phyloP scores from a whole-genome alignment of 2,329 filamentous ascomycete genomes.

The Ceratocystiopsis sp. region DNA sequence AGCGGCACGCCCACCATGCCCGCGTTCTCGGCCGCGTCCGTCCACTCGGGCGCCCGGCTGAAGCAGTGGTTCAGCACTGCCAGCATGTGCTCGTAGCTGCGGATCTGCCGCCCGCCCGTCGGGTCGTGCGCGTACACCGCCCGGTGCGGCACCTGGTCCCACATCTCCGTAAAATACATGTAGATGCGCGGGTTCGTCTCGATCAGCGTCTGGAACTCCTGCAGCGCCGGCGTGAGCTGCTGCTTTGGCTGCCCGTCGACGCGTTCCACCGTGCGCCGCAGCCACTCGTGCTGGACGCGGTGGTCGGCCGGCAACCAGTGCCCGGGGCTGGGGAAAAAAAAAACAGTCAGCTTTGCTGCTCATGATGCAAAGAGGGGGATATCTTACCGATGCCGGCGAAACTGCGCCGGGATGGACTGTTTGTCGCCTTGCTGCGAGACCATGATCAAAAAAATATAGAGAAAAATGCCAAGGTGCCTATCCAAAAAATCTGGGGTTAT shows the following conservation, averaged over 20 bases:
- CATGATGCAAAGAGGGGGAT: background rate
- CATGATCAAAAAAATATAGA: conserved; percentile 13
- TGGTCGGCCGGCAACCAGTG: conserved; percentile 49
- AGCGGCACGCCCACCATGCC: conserved; percentile 38
- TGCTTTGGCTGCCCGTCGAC: conserved; percentile 31
- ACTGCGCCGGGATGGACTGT: conserved; percentile 31
- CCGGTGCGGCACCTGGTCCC: conserved; percentile 45
- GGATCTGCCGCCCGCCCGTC: conserved; percentile 43
- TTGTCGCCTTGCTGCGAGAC: conserved; percentile 33
- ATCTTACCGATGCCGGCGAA: conserved; percentile 27
- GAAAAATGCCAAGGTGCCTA: too few relatives aligned
- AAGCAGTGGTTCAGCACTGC: conserved; percentile 45
- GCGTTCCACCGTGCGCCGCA: conserved; percentile 36
- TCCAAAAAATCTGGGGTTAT: too few relatives aligned
- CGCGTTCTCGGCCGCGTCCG: conserved; percentile 30
- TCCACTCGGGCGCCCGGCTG: conserved; percentile 33
- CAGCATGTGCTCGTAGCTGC: conserved; percentile 50
- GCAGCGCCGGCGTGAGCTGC: conserved; percentile 39
- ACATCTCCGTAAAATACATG: conserved; percentile 53
- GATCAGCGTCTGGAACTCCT: conserved; percentile 50
- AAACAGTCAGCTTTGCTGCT: background rate
- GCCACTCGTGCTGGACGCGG: conserved; percentile 44
- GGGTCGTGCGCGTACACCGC: conserved; percentile 44
- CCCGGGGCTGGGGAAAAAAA: conserved; percentile 23
- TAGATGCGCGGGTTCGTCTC: conserved; percentile 45